A percentile compares a stretch with the other conserved stretches of the same genome.
Conservation (phyloP, 441 rosid species). For the Flueggea neowawraea region DNA sequence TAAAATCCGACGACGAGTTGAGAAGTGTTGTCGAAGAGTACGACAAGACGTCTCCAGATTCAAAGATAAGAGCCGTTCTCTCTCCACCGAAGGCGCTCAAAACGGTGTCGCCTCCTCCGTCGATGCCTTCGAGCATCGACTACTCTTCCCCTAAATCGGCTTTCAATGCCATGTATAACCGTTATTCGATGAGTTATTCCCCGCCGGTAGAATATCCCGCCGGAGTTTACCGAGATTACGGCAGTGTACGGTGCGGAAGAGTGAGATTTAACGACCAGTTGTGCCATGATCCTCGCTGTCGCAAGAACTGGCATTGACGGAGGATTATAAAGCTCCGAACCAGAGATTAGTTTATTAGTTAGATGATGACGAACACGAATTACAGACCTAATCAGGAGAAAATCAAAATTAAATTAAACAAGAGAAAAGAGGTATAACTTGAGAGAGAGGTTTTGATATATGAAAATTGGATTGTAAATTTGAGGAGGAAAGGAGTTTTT, state of each 20-base stretch:
- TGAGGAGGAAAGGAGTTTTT: not conserved
- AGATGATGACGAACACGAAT: not conserved
- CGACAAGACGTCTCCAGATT: slow-evolving; percentile 33
- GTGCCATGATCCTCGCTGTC: slow-evolving; percentile 15
- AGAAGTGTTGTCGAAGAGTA: slow-evolving; percentile 52
- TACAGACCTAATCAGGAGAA: not conserved
- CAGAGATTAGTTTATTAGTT: no score
- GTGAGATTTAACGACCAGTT: slow-evolving; percentile 12
- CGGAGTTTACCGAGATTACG: slow-evolving; percentile 15
- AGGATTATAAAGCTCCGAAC: not conserved
- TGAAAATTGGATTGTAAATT: not conserved
- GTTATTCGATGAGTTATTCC: slow-evolving; percentile 14
- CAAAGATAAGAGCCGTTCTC: slow-evolving; percentile 63
- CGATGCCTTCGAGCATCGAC: slow-evolving; percentile 26
- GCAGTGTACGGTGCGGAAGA: slow-evolving; percentile 17
- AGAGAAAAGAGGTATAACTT: no score
- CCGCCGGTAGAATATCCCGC: slow-evolving; percentile 22
- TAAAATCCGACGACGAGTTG: slow-evolving; percentile 77
- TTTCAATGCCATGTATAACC: slow-evolving; percentile 12
- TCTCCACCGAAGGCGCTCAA: slow-evolving; percentile 45
- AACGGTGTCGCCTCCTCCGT: slow-evolving; percentile 40
- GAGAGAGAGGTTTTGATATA: not conserved
- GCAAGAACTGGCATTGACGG: slow-evolving; percentile 18
- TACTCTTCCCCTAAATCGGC: slow-evolving; percentile 21
- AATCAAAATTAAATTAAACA: not conserved